Evolutionary conservation across 139 green algal genomes (phyloP).

Genomic region (Mesostigma viride): DNA sequence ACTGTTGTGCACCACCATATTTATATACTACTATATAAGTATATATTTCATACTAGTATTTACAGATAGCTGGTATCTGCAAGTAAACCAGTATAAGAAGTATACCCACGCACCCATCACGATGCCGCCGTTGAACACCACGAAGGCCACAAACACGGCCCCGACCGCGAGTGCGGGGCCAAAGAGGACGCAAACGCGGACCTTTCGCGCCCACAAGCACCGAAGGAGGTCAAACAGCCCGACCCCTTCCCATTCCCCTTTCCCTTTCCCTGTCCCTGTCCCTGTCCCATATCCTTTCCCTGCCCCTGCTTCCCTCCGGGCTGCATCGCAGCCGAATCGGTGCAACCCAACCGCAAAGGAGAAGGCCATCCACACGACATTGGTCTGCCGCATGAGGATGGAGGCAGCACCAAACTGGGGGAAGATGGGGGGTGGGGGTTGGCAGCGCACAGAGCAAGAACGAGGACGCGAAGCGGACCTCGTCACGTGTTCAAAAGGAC

Average conservation of each 20-base stretch:
- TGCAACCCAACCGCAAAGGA: conserved; percentile 26
- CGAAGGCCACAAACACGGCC: conserved; percentile 41
- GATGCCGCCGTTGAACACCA: conserved; percentile 69
- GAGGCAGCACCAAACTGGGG: conserved; percentile 39
- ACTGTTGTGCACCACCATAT: no score
- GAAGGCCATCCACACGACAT: conserved; percentile 78
- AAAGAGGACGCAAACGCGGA: no score
- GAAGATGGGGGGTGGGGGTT: no score
- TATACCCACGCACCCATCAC: conserved; percentile 80
- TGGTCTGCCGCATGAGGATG: conserved; percentile 74
- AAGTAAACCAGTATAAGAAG: no score
- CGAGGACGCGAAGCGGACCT: neutral
- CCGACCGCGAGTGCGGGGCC: conserved; percentile 15
- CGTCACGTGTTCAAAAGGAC: no score
- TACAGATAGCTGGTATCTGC: no score
- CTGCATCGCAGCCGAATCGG: neutral
- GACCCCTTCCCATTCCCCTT: neutral
- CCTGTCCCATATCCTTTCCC: no score
- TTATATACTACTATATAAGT: no score
- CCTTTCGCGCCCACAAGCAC: neutral
- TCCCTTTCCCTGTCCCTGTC: neutral
- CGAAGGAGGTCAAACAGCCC: neutral
- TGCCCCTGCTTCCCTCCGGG: no score
- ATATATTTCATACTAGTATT: no score
- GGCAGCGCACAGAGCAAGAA: conserved; percentile 22